These are phyloP conservation scores for Fagus sylvatica DNA, from an alignment of 306 rosid genomes.

Conservation along the genomic window DNA sequence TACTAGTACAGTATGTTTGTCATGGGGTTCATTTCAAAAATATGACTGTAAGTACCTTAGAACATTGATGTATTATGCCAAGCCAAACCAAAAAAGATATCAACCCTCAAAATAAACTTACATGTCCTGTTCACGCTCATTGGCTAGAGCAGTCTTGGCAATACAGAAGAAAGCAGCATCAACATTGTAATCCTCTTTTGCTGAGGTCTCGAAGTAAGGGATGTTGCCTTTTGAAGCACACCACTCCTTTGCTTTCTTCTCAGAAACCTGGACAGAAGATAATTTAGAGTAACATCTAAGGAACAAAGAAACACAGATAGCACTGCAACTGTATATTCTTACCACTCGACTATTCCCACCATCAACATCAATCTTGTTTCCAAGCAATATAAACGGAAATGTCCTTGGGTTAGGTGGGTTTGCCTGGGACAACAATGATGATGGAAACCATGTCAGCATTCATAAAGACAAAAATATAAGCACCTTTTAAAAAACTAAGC, in stretches of 20 bases:
- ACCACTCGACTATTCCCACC: conserved; percentile 99
- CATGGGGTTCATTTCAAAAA: background rate
- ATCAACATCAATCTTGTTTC: conserved; percentile 93
- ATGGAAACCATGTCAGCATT: conserved; percentile 3
- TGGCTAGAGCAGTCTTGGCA: conserved; percentile 82
- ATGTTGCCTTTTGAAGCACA: conserved; percentile 83
- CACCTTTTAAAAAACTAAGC: background rate
- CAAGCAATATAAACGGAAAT: conserved; percentile 86
- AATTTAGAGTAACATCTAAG: conserved; percentile 28
- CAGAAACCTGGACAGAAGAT: conserved; percentile 66
- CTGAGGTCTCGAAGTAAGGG: conserved; percentile 88
- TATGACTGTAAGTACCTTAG: background rate
- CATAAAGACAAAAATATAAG: background rate
- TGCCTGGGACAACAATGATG: conserved; percentile 49
- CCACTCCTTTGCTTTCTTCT: conserved; percentile 95
- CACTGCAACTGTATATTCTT: conserved; percentile 27
- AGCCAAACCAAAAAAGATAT: background rate
- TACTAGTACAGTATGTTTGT: background rate
- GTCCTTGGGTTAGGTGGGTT: conserved; percentile 69
- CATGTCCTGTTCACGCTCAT: conserved; percentile 81
- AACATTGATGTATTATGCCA: background rate
- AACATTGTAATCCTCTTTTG: conserved; percentile 89
- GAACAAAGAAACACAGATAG: conserved; percentile 3
- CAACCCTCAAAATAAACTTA: conserved; percentile 40
- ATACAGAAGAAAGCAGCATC: conserved; percentile 83